phyloP scores from a whole-genome alignment of 805 yeast genomes.

The Myxozyma udenii region DNA sequence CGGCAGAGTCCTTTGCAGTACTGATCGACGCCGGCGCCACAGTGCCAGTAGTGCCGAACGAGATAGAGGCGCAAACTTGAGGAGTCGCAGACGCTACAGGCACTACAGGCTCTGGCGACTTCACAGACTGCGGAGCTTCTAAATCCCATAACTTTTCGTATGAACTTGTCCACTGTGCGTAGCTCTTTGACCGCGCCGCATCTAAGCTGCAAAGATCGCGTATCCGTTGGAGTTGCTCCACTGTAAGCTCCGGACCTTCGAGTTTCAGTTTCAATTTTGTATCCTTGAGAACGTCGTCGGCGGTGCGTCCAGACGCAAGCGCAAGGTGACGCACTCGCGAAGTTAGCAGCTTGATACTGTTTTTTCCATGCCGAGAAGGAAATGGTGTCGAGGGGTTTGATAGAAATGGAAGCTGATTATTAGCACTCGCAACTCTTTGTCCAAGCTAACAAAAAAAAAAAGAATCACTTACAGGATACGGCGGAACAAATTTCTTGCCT shows the following conservation, averaged over 20 bases:
- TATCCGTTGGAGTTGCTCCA: neutral
- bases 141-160: neutral
- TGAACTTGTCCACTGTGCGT: neutral
- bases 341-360: conserved; percentile 1
- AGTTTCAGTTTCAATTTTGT: too few relatives aligned
- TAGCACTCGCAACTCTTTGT: too few relatives aligned
- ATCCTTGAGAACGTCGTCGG: conserved; percentile 2
- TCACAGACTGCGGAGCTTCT: neutral
- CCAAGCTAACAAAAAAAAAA: too few relatives aligned
- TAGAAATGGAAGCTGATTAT: conserved; percentile 13
- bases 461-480: too few relatives aligned
- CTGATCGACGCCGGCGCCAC: too few relatives aligned
- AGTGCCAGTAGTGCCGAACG: neutral
- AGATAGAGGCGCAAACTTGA: neutral
- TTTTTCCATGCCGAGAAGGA: conserved; percentile 10
- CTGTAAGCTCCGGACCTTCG: too few relatives aligned
- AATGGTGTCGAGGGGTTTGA: conserved; percentile 14
- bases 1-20: neutral
- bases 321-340: conserved; percentile 15
- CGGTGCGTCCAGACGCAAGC: neutral
- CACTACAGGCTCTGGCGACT: conserved; percentile 9
- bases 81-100: conserved; percentile 12
- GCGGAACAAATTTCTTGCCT: too few relatives aligned
- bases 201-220: neutral
- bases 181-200: neutral